Evolutionary conservation across 208 protist species (phyloP).

Genomic region (Naegleria gruberi): DNA sequence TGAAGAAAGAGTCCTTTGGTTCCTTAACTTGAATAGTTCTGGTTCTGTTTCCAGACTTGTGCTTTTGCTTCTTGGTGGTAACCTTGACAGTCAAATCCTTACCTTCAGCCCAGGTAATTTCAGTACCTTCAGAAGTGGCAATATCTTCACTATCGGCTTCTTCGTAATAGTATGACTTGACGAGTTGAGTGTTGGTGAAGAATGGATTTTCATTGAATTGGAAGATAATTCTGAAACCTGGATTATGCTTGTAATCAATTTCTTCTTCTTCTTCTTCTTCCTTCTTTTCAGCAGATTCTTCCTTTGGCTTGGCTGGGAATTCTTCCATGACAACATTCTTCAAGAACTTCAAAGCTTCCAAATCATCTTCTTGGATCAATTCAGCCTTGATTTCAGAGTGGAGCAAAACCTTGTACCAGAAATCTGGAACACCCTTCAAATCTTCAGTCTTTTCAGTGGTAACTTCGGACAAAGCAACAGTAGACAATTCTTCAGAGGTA

Average conservation of each 20-base stretch:
- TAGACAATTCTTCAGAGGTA: slow-evolving; percentile 31
- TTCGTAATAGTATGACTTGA: slow-evolving; percentile 72
- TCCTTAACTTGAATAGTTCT: slow-evolving; percentile 67
- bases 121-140: slow-evolving; percentile 31
- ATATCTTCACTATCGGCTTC: slow-evolving; percentile 44
- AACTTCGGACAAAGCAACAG: slow-evolving; percentile 14
- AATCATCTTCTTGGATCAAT: slow-evolving; percentile 27
- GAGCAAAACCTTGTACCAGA: background rate
- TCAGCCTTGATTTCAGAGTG: background rate
- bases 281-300: background rate
- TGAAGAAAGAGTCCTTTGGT: slow-evolving; percentile 75
- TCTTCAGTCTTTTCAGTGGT: background rate
- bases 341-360: slow-evolving; percentile 16
- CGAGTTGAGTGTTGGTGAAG: slow-evolving; percentile 72
- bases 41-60: slow-evolving; percentile 67
- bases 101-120: slow-evolving; percentile 65
- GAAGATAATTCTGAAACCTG: slow-evolving; percentile 68
- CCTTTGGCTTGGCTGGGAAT: slow-evolving; percentile 21
- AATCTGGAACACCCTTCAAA: slow-evolving; percentile 18
- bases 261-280: background rate
- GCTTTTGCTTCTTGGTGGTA: slow-evolving; percentile 74
- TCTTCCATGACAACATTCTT: slow-evolving; percentile 27
- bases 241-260: background rate
- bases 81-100: slow-evolving; percentile 68
- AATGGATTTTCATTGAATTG: slow-evolving; percentile 72